Conservation (phyloP, 2,329 filamentous ascomycete species). For the Chalaropsis ovoidea region DNA sequence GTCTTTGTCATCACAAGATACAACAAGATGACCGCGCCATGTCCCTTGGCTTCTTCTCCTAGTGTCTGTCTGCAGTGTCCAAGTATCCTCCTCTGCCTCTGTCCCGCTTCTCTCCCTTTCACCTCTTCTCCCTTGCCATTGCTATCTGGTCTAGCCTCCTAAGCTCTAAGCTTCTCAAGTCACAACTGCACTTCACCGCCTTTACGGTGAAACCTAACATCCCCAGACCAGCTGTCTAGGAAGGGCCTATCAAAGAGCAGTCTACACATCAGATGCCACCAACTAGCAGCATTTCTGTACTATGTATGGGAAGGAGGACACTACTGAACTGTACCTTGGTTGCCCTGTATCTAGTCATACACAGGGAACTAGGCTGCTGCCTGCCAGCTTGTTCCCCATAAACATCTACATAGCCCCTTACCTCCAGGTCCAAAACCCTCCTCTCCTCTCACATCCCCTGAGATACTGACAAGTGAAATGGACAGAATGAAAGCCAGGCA, state of each 20-base stretch:
- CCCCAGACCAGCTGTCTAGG: neutral
- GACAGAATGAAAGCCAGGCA: no score
- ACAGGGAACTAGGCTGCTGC: no score
- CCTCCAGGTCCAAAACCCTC: neutral
- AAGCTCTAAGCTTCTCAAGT: neutral
- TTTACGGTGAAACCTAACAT: neutral
- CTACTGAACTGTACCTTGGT: no score
- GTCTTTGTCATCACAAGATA: no score
- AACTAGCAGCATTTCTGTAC: neutral
- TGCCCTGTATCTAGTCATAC: no score
- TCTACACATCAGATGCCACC: neutral
- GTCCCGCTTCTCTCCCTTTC: neutral
- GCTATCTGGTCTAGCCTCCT: neutral
- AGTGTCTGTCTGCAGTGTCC: no score
- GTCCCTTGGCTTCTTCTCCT: no score
- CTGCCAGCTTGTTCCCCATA: neutral
- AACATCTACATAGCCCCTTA: neutral
- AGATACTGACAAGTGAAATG: no score
- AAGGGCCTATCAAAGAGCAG: neutral
- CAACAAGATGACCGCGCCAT: no score
- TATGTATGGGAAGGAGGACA: neutral
- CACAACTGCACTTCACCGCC: neutral
- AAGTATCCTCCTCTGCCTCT: no score
- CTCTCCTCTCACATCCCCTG: neutral
- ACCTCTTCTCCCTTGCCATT: neutral